These are phyloP conservation scores for Haplographium delicatum DNA, from an alignment of 495 filamentous ascomycete species.

Conservation along the genomic window DNA sequence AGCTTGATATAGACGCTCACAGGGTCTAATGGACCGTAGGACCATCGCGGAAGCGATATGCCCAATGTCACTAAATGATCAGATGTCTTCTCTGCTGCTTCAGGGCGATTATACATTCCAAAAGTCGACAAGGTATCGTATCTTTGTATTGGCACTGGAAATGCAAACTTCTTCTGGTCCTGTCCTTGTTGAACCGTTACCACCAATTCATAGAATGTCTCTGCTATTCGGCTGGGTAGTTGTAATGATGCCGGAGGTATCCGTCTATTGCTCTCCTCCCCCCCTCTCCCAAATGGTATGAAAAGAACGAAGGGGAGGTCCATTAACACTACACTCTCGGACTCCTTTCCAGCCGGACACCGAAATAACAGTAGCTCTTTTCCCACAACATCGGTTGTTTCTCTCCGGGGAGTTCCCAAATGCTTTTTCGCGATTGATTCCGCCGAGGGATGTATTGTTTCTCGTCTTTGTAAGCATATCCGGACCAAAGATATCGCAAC, in stretches of 20 bases:
- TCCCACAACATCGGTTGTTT: constrained; percentile 86
- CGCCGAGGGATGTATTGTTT: constrained; percentile 94
- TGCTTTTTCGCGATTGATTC: constrained; percentile 91
- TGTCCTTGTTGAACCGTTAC: constrained; percentile 91
- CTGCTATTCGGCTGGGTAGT: constrained; percentile 83
- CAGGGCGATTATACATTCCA: constrained; percentile 98
- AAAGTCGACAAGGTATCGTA: constrained; percentile 98
- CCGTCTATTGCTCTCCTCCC: constrained; percentile 78
- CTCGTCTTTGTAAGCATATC: constrained; percentile 85
- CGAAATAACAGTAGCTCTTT: constrained; percentile 92
- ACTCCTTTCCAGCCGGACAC: constrained; percentile 75
- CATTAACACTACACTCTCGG: constrained; percentile 90
- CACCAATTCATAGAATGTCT: constrained; percentile 95
- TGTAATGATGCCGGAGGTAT: constrained; percentile 92
- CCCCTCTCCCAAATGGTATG: constrained; percentile 88
- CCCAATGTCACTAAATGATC: constrained; percentile 91
- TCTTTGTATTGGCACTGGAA: constrained; percentile 83
- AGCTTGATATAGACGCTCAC: constrained; percentile 94
- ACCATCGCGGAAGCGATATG: constrained; percentile 90
- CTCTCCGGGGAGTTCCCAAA: constrained; percentile 85
- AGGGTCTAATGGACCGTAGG: constrained; percentile 91
- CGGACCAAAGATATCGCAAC: constrained; percentile 90
- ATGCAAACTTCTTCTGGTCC: constrained; percentile 82
- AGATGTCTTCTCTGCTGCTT: constrained; percentile 73
- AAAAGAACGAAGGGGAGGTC: constrained; percentile 95